Evolutionary conservation across 2,329 filamentous ascomycete genomes (phyloP).

Genomic region (Botrytis sinoallii): DNA sequence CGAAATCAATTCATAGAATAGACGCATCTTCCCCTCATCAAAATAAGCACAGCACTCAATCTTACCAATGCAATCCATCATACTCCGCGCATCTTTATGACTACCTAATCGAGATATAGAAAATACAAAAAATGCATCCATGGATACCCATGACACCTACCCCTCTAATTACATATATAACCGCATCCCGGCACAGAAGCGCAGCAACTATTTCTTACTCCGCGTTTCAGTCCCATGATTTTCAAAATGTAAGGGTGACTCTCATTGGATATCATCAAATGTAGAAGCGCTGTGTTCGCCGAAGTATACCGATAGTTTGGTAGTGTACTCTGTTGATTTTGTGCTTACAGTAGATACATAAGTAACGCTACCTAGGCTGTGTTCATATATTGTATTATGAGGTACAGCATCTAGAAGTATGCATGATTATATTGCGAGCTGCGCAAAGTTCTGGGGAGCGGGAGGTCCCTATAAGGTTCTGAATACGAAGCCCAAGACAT

Average conservation of each 20-base stretch:
- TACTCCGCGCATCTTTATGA: background rate
- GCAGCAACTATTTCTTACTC: background rate
- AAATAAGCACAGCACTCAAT: background rate
- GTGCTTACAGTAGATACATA: background rate
- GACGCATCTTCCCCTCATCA: background rate
- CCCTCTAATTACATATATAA: background rate
- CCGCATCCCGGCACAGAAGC: background rate
- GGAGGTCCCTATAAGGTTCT: background rate
- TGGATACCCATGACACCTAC: background rate
- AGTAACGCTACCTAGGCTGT: background rate
- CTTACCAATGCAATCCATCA: background rate
- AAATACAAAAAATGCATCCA: background rate
- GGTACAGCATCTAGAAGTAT: background rate
- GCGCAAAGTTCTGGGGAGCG: background rate
- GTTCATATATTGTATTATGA: background rate
- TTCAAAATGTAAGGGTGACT: background rate
- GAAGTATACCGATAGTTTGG: background rate
- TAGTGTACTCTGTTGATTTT: background rate
- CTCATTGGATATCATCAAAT: background rate
- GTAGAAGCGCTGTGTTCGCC: background rate
- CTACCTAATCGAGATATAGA: background rate
- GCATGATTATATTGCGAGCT: background rate
- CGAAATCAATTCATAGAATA: background rate
- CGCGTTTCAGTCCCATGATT: background rate
- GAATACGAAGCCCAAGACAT: background rate